These are phyloP conservation scores for Acanthamoeba healyi DNA, from an alignment of 208 protist genomes.

Conservation along the genomic window DNA sequence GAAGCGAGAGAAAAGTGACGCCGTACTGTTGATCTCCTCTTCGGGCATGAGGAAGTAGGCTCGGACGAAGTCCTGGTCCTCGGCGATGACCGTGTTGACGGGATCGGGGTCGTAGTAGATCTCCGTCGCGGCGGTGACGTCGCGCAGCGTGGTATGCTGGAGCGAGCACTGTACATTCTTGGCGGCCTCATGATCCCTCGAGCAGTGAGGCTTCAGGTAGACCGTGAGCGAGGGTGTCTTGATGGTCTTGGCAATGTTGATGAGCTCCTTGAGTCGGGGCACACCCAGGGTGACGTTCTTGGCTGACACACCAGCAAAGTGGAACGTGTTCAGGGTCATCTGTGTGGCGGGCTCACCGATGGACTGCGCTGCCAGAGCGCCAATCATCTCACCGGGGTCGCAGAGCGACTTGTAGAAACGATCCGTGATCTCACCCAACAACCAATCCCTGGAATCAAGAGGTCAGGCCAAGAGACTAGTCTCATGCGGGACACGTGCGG, in stretches of 20 bases:
- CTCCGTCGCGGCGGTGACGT: conserved; percentile 94
- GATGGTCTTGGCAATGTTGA: conserved; percentile 98
- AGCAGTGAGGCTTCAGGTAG: conserved; percentile 40
- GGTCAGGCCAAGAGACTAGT: neutral
- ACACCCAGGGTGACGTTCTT: conserved; percentile 99
- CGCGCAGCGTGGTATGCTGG: conserved; percentile 96
- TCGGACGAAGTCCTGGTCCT: conserved; percentile 94
- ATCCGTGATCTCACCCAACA: conserved; percentile 97
- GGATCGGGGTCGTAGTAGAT: conserved; percentile 98
- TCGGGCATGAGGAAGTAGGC: conserved; percentile 88
- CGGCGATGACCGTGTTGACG: conserved; percentile 94
- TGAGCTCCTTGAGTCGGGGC: conserved; percentile 99
- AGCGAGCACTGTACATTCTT: conserved; percentile 94
- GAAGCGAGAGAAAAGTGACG: neutral
- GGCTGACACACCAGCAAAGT: conserved; percentile 99
- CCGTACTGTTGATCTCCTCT: conserved; percentile 71
- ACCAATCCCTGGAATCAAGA: conserved; percentile 93
- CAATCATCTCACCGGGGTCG: conserved; percentile 98
- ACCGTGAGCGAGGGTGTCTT: conserved; percentile 96
- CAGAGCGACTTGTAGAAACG: conserved; percentile 96
- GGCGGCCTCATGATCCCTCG: conserved; percentile 79
- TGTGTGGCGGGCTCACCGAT: conserved; percentile 99
- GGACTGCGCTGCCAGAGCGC: conserved; percentile 98
- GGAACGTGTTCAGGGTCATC: conserved; percentile 99
- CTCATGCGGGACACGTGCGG: too few species aligned